Base-by-base conservation (phyloP, 352 stramenopile species). In the Pythium utonaiense region DNA sequence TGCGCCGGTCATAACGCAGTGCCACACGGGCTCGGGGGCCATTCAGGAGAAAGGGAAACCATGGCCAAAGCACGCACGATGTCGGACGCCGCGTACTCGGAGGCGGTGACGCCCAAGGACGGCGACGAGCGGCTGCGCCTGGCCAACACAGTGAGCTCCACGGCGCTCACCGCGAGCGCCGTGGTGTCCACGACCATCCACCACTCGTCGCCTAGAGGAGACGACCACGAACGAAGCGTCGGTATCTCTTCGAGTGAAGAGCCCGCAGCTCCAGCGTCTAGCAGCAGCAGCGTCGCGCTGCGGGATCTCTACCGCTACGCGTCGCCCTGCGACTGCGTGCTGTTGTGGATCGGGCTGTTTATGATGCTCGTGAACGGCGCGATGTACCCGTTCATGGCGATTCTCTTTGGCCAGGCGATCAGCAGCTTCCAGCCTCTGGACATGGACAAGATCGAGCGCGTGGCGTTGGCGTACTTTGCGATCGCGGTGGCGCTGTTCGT, bases 321-420 rank as follows among this genome's bases (percentile, higher is more conserved):
- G 24, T 60, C 64, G 2, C 17, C 14, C 3, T 51, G 44, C 2
- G 69, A 77, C 31, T 40, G 48, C 21, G 16, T 61, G 1, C 27
- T 73, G 45, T 50, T 77, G 12, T 48, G 10, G 21, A 17, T 66
- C 9, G 69, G 69, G 2, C 21, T 68, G 8, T 3, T 48, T 25
- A 61, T 68, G 56, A 52, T 64, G 28, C 36, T 53, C 4, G 16
- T 68, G 5, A 77, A 77, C 36, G 69, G 69, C 24, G 57, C 57
- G 19, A 34, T 69, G 31, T 69, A 66, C 40, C 69, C 69, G 34
- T 71, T 54, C 28, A 73, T 77, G 69, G 65, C 69, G 28, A 55
- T 77, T 8, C 40, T 77, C 3, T 77, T 77, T 48, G 64, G 64
- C 13, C 36, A 67, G 30, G 64, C 64, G 9, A 64, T 71, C 47